Percentiles rank a stretch among this genome's conserved stretches.
Evolutionary conservation across 805 yeast genomes (phyloP).

Genomic region (Wickerhamiella lipophila): DNA sequence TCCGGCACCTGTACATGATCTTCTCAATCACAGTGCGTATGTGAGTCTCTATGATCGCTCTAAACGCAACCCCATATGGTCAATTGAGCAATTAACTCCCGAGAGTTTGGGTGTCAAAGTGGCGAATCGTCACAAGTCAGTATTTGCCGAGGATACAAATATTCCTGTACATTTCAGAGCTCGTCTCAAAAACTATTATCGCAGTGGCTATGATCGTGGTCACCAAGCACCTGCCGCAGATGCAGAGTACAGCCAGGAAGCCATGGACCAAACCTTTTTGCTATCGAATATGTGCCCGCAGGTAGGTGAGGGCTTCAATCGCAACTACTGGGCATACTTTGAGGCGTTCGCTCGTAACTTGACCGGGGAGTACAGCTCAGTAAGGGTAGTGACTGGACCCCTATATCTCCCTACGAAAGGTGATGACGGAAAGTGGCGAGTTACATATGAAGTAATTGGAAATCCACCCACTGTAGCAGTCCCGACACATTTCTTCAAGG

Average conservation of each 20-base stretch:
- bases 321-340: conserved; percentile 96
- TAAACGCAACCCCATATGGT: conserved; percentile 66
- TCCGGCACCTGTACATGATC: conserved; percentile 89
- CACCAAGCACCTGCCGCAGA: conserved; percentile 98
- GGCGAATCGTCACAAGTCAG: conserved; percentile 32
- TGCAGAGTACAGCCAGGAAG: conserved; percentile 76
- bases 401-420: conserved; percentile 68
- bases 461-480: conserved; percentile 94
- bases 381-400: conserved; percentile 88
- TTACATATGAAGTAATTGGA: conserved; percentile 84
- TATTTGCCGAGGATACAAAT: conserved; percentile 70
- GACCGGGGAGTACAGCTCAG: conserved; percentile 54
- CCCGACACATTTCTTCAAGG: conserved; percentile 92
- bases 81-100: conserved; percentile 73
- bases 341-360: conserved; percentile 78
- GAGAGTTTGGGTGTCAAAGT: conserved; percentile 55
- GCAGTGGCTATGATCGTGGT: conserved; percentile 93
- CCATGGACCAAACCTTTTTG: conserved; percentile 90
- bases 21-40: conserved; percentile 60
- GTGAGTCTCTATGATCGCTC: conserved; percentile 77
- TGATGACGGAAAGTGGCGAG: conserved; percentile 75
- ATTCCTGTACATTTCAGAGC: conserved; percentile 72
- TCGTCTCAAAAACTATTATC: conserved; percentile 68
- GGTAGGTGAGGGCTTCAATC: conserved; percentile 92
- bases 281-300: conserved; percentile 92